Evolutionary conservation across 805 yeast species (phyloP).

Genomic region (Naumovozyma baii): DNA sequence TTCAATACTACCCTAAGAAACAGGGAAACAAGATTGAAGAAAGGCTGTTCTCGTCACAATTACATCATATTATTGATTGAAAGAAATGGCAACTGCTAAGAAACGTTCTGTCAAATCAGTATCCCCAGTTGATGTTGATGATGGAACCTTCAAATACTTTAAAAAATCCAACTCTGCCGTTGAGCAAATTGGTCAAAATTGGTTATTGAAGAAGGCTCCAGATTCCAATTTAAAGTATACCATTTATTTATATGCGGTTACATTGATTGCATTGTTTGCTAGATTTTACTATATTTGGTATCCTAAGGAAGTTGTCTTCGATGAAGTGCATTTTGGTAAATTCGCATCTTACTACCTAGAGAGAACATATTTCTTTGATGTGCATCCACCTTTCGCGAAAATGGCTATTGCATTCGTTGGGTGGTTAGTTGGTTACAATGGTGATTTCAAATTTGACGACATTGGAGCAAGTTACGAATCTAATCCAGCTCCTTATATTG

Average conservation of each 20-base stretch:
- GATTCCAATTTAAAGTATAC: slow-evolving; percentile 31
- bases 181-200: slow-evolving; percentile 17
- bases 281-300: slow-evolving; percentile 53
- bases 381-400: slow-evolving; percentile 97
- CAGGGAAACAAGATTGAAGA: no score
- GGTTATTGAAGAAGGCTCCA: slow-evolving; percentile 23
- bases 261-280: slow-evolving; percentile 54
- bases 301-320: slow-evolving; percentile 74
- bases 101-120: slow-evolving; percentile 2
- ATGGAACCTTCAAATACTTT: slow-evolving; percentile 20
- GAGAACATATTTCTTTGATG: slow-evolving; percentile 87
- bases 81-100: slow-evolving; percentile 5
- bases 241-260: slow-evolving; percentile 48
- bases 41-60: no score
- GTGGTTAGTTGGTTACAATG: slow-evolving; percentile 79
- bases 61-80: background rate
- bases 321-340: slow-evolving; percentile 81
- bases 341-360: slow-evolving; percentile 79
- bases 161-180: slow-evolving; percentile 6
- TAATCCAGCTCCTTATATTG: slow-evolving; percentile 79
- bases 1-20: no score
- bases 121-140: slow-evolving; percentile 14
- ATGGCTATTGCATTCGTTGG: slow-evolving; percentile 86
- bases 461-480: slow-evolving; percentile 75
- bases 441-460: slow-evolving; percentile 82